Conservation (phyloP, 2,329 filamentous ascomycete species). For the Fonsecaea pedrosoi region DNA sequence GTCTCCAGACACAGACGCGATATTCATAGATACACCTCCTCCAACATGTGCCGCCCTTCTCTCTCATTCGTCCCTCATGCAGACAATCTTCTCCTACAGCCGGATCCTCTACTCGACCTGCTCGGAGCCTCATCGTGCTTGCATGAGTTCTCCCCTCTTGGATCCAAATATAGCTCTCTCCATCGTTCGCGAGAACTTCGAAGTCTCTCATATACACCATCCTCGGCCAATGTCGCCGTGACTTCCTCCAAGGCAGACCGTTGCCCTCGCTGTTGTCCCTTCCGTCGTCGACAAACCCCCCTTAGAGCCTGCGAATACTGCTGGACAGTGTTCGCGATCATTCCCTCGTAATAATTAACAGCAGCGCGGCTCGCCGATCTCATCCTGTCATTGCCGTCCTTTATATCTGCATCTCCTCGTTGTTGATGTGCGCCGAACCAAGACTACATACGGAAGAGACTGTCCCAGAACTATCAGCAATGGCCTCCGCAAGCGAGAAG, state of each 20-base stretch:
- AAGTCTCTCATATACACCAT: conserved; percentile 36
- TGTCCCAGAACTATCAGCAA: conserved; percentile 17
- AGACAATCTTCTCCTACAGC: conserved; percentile 32
- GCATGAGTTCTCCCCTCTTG: conserved; percentile 27
- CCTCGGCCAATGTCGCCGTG: conserved; percentile 36
- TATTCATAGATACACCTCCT: conserved; percentile 41
- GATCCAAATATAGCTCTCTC: conserved; percentile 37
- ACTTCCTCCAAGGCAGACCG: conserved; percentile 37
- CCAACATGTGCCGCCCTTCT: conserved; percentile 29
- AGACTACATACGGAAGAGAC: conserved; percentile 6
- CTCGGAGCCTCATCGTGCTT: conserved; percentile 35
- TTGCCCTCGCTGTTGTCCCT: conserved; percentile 39
- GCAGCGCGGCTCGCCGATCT: conserved; percentile 29
- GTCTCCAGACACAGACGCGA: conserved; percentile 38
- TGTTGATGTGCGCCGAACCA: conserved; percentile 6
- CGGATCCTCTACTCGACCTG: conserved; percentile 29
- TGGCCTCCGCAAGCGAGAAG: conserved; percentile 37
- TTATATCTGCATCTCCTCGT: conserved; percentile 17
- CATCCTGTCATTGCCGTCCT: conserved; percentile 26
- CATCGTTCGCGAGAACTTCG: conserved; percentile 19
- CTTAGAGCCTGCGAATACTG: conserved; percentile 48
- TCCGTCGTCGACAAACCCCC: conserved; percentile 42
- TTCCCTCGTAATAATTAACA: conserved; percentile 39
- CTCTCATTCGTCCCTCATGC: conserved; percentile 40
- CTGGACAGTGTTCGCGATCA: conserved; percentile 51